Evolutionary conservation across 1,139 yeast genomes (phyloP).

Genomic region (Tardiomyces blankii): DNA sequence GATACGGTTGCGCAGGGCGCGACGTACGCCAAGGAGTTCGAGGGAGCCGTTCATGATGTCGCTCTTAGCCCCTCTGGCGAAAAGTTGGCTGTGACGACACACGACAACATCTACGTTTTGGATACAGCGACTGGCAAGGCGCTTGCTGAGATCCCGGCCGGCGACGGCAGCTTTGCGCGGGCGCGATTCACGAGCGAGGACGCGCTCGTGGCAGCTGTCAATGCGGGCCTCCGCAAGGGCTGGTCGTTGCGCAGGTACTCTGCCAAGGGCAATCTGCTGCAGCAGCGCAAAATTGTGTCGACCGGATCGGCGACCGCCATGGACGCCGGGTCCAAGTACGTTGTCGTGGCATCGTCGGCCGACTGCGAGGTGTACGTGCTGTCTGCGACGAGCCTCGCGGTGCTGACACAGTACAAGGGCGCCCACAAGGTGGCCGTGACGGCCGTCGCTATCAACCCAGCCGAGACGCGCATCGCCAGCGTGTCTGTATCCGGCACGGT

Average conservation of each 20-base stretch:
- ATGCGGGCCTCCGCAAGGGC: slow-evolving; percentile 29
- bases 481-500: slow-evolving; percentile 76
- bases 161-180: slow-evolving; percentile 36
- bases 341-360: slow-evolving; percentile 71
- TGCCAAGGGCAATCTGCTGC: not conserved
- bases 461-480: slow-evolving; percentile 59
- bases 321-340: slow-evolving; percentile 42
- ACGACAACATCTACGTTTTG: slow-evolving; percentile 11
- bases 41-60: slow-evolving; percentile 12
- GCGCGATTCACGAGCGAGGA: slow-evolving; percentile 46
- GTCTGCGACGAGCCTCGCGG: slow-evolving; percentile 36
- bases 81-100: slow-evolving; percentile 14
- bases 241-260: slow-evolving; percentile 2
- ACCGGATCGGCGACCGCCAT: slow-evolving; percentile 61
- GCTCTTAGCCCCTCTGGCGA: slow-evolving; percentile 14
- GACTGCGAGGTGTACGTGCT: slow-evolving; percentile 50
- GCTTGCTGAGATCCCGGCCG: slow-evolving; percentile 11
- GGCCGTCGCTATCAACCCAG: slow-evolving; percentile 55
- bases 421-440: slow-evolving; percentile 80
- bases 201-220: slow-evolving; percentile 46
- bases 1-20: not conserved
- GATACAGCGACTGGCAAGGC: slow-evolving; percentile 15
- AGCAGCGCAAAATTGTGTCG: not conserved
- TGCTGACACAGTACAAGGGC: slow-evolving; percentile 40
- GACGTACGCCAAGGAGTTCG: not conserved